These are phyloP conservation scores for Trichoderma reesei DNA, from an alignment of 495 filamentous ascomycete genomes.

Conservation along the genomic window DNA sequence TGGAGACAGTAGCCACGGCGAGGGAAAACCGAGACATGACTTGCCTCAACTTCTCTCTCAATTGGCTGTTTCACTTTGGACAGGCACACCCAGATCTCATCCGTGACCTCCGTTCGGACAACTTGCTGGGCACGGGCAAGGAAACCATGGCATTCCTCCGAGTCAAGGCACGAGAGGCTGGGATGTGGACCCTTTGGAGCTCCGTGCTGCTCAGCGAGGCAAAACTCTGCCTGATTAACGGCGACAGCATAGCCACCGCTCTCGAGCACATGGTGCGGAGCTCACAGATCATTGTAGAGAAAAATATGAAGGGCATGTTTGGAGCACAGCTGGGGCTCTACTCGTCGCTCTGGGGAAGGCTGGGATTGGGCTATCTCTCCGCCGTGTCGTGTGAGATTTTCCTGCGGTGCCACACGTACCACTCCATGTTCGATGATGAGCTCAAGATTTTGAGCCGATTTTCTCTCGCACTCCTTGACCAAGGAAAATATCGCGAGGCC, in stretches of 20 bases:
- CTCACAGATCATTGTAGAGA: slow-evolving; percentile 70
- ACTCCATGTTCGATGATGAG: slow-evolving; percentile 65
- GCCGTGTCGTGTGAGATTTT: slow-evolving; percentile 65
- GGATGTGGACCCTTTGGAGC: slow-evolving; percentile 79
- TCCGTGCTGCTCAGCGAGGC: slow-evolving; percentile 81
- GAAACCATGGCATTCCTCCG: slow-evolving; percentile 80
- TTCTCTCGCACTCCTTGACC: slow-evolving; percentile 35
- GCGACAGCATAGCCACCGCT: slow-evolving; percentile 68
- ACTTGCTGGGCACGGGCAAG: slow-evolving; percentile 66
- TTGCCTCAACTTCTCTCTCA: slow-evolving; percentile 90
- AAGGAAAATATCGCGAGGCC: slow-evolving; percentile 64
- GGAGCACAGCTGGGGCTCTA: slow-evolving; percentile 63
- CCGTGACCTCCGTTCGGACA: slow-evolving; percentile 56
- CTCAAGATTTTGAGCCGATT: slow-evolving; percentile 48
- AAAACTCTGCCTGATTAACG: slow-evolving; percentile 62
- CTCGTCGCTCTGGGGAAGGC: slow-evolving; percentile 63
- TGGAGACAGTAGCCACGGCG: slow-evolving; percentile 84
- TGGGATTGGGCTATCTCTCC: slow-evolving; percentile 61
- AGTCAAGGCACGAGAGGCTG: slow-evolving; percentile 75
- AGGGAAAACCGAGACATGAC: slow-evolving; percentile 85
- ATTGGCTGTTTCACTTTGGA: slow-evolving; percentile 94
- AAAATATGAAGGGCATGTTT: slow-evolving; percentile 60
- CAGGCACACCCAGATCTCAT: slow-evolving; percentile 73
- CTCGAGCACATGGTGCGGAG: slow-evolving; percentile 72
- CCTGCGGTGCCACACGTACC: slow-evolving; percentile 56